Base-by-base conservation (phyloP, 257 asterid genomes). In the Ligustrum vulgare region DNA sequence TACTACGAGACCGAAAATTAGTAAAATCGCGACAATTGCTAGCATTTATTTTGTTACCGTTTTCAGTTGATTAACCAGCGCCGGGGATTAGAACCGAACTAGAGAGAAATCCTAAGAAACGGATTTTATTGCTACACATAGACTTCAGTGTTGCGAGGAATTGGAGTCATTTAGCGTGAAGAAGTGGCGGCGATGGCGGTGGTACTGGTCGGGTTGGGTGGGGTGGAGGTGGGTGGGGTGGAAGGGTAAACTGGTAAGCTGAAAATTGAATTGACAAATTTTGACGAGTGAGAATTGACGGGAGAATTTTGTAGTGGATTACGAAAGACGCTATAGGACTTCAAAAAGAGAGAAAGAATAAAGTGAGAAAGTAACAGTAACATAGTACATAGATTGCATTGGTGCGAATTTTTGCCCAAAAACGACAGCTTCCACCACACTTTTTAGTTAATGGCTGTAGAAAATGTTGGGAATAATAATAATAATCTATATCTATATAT, bases 101-200 rank as follows among this genome's bases (percentile, higher is more conserved):
- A 78, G 83, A 85, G 13, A 84, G 28, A 79, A 83, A 81, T 86
- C 87, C 84, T 79, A 81, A 20, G 58, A 84, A 72, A 65, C 81
- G 75, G 51, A 79, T 64, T 78, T 82, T 84, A 78, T 62, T 75
- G 86, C 75, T 77, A 81, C 82, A 77, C 89, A 85, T 87, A 85
- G 91, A 85, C 86, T 78, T 78, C 74, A 20, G 66, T 8, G 73
- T 56, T 49, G 75, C 72, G 31, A 58, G 81, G 64, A 69, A 73
- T 31, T 1, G 32, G 33, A 73, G 43, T 36, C 60, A 31, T 67
- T 8, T n/a, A 32, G 72, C 56, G 33, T 78, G 70, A 5, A 56
- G 75, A 4, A 65, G 67, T 49, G 51, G 68, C 25, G 47, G 69
- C 25, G 60, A 28, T 31, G 77, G 18, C 64, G 80, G 71, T 15